Conservation (phyloP, 495 filamentous ascomycete genomes). For the Aspergillus haitiensis region DNA sequence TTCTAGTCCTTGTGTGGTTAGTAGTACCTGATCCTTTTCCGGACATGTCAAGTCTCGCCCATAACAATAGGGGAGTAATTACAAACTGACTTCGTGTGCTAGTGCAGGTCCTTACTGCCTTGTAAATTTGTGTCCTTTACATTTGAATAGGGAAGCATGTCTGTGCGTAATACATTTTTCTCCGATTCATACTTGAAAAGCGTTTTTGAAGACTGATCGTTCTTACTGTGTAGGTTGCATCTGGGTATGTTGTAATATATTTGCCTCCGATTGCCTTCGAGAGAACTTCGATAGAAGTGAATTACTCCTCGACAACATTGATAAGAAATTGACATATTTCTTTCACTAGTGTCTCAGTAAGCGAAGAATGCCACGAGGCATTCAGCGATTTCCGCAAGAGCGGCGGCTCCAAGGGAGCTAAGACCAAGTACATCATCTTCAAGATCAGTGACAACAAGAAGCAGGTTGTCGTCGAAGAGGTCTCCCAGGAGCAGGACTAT, state of each 20-base stretch:
- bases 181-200: neutral
- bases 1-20: slow-evolving; percentile 16
- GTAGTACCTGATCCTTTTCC: slow-evolving; percentile 4
- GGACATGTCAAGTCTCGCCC: neutral
- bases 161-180: slow-evolving; percentile 32
- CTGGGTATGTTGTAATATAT: slow-evolving; percentile 38
- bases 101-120: slow-evolving; percentile 30
- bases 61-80: slow-evolving; percentile 18
- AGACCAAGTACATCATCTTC: slow-evolving; percentile 94
- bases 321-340: slow-evolving; percentile 25
- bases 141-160: slow-evolving; percentile 41
- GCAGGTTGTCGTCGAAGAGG: slow-evolving; percentile 78
- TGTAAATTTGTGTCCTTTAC: slow-evolving; percentile 25
- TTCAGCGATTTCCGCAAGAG: slow-evolving; percentile 92
- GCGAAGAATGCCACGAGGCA: slow-evolving; percentile 72
- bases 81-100: slow-evolving; percentile 35
- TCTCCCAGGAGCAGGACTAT: slow-evolving; percentile 64
- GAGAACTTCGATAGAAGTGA: neutral
- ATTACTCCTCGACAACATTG: neutral
- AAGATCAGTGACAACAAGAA: slow-evolving; percentile 94
- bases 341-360: slow-evolving; percentile 67
- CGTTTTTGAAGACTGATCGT: slow-evolving; percentile 19
- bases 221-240: slow-evolving; percentile 40
- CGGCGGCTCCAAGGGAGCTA: slow-evolving; percentile 68
- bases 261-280: slow-evolving; percentile 16